Evolutionary conservation across 1,284 basidiomycete genomes (phyloP).

Genomic region (Retiboletus flavoniger): DNA sequence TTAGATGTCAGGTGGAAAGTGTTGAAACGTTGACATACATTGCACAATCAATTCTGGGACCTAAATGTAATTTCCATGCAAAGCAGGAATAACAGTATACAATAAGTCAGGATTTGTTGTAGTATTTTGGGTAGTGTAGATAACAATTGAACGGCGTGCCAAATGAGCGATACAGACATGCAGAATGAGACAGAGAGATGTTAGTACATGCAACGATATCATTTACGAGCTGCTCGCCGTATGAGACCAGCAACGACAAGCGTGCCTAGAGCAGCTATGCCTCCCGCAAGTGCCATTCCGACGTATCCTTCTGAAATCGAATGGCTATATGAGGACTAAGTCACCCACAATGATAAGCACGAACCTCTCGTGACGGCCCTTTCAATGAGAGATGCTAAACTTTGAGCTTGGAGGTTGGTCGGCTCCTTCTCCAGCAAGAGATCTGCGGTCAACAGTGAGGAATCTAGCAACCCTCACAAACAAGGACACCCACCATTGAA

Average conservation of each 20-base stretch:
- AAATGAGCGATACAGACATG: constrained; percentile 15
- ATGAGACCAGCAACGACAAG: constrained; percentile 80
- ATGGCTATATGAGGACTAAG: constrained; percentile 5
- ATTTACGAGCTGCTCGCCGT: constrained; percentile 81
- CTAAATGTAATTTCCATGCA: constrained; percentile 17
- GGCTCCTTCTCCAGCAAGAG: constrained; percentile 93
- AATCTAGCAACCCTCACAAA: background rate
- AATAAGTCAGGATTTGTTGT: constrained; percentile 28
- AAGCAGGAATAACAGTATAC: constrained; percentile 24
- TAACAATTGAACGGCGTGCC: constrained; percentile 10
- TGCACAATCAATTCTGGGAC: constrained; percentile 9
- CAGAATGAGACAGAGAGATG: constrained; percentile 9
- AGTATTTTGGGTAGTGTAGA: constrained; percentile 11
- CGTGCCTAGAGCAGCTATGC: constrained; percentile 84
- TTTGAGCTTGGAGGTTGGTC: constrained; percentile 90
- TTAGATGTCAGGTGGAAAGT: background rate
- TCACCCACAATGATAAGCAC: constrained; percentile 1
- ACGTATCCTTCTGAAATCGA: constrained; percentile 76
- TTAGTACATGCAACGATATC: constrained; percentile 29
- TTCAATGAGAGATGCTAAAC: constrained; percentile 83
- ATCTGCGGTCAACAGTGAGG: constrained; percentile 45
- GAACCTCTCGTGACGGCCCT: constrained; percentile 81
- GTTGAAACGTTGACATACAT: background rate
- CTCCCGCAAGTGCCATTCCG: constrained; percentile 93
- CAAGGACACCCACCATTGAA: constrained; percentile 76